Percentiles rank a stretch among this genome's conserved stretches.
phyloP scores from a whole-genome alignment of 306 rosid genomes.

The Fragaria nilgerrensis region DNA sequence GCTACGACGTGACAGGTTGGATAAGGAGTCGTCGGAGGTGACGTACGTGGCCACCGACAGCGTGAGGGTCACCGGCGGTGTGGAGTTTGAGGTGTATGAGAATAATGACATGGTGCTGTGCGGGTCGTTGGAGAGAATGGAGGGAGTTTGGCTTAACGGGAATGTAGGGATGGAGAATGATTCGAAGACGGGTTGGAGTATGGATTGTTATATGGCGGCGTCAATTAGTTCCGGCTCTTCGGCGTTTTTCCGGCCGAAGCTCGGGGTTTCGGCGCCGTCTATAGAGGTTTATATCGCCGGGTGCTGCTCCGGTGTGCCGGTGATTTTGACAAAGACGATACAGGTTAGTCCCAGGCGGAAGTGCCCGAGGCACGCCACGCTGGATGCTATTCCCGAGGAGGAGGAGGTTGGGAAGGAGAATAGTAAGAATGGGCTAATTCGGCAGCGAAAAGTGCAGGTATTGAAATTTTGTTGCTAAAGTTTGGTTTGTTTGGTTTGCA shows the following conservation, averaged over 20 bases:
- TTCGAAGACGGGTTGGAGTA: conserved; percentile 56
- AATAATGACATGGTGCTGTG: conserved; percentile 68
- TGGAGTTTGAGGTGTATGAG: conserved; percentile 80
- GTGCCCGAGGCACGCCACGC: conserved; percentile 41
- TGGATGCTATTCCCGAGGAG: conserved; percentile 88
- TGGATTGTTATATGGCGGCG: conserved; percentile 68
- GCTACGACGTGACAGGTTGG: conserved; percentile 67
- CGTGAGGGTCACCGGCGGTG: conserved; percentile 57
- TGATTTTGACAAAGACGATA: conserved; percentile 66
- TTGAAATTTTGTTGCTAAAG: not conserved
- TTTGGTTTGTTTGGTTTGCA: not conserved
- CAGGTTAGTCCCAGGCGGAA: conserved; percentile 73
- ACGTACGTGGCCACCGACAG: conserved; percentile 88
- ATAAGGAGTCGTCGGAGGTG: conserved; percentile 68
- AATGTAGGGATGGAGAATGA: conserved; percentile 37
- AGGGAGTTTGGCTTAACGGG: conserved; percentile 53
- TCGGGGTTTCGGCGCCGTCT: conserved; percentile 67
- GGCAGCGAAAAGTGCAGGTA: conserved; percentile 57
- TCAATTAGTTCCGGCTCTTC: conserved; percentile 58
- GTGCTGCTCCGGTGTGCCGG: conserved; percentile 75
- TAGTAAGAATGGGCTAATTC: conserved; percentile 34
- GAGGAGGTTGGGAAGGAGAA: conserved; percentile 66
- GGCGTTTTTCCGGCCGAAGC: conserved; percentile 68
- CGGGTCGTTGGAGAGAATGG: conserved; percentile 74
- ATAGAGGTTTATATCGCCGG: conserved; percentile 87